These are phyloP conservation scores for Botrytis fabae DNA, from an alignment of 2,329 filamentous ascomycete species.

Conservation along the genomic window DNA sequence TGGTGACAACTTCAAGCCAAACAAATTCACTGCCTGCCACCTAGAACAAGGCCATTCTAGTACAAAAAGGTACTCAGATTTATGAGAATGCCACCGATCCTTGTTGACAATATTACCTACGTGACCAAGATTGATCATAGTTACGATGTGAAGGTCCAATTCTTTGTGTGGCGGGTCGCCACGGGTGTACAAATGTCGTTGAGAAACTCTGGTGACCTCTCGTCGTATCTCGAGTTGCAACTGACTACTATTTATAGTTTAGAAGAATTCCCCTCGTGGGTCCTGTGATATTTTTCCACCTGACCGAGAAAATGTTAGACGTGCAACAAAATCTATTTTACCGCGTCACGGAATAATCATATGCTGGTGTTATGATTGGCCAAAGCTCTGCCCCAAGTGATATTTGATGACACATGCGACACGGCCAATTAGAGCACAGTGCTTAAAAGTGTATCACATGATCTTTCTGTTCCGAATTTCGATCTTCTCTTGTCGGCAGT, in stretches of 20 bases:
- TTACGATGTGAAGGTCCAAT: background rate
- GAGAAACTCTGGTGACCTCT: background rate
- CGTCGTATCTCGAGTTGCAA: background rate
- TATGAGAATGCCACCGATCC: background rate
- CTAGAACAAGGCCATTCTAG: background rate
- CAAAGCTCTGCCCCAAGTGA: background rate
- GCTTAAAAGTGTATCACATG: background rate
- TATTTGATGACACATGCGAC: background rate
- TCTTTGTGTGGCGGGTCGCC: background rate
- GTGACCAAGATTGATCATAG: background rate
- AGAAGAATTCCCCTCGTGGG: background rate
- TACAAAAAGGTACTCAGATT: background rate
- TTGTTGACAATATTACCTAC: background rate
- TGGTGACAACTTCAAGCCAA: background rate
- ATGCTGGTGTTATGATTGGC: background rate
- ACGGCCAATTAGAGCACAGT: background rate
- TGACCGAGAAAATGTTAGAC: background rate
- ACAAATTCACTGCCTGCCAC: background rate
- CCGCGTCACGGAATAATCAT: background rate
- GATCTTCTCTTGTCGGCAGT: background rate
- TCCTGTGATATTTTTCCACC: background rate
- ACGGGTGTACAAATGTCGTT: background rate
- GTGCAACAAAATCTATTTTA: background rate
- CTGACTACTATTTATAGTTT: background rate
- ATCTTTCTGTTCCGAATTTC: background rate